Evolutionary conservation across 129 eudicot species (phyloP), one percentile per base, ranked within the genome.

Genomic region (Apium graveolens): DNA sequence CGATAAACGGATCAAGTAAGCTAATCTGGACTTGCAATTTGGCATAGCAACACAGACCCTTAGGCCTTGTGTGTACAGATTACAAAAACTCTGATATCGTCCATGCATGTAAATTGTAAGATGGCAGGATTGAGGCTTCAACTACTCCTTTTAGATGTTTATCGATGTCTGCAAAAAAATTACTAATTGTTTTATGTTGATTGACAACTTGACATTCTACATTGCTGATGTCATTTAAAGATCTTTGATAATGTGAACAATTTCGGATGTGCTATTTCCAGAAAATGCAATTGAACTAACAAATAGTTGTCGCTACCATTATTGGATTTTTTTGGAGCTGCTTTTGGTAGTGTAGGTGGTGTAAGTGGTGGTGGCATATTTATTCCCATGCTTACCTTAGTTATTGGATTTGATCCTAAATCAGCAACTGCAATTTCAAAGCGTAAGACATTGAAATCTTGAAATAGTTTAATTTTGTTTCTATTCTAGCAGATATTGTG

Each of bases 311-410:
- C 46, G 97, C 97, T 66, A 79, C 86, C 82, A 29, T 93, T 24
- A 89, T 44, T 83, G 97, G 96, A 84, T 93, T 91, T 84, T 84
- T 83, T 84, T 72, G 98, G 98, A 78, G 97, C 97, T 24, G 91
- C 97, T 74, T 93, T 91, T 86, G 98, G 98, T 73, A 93, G 98
- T 78, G 97, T 93, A 57, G 98, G 98, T 49, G 98, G 98, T 63
- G 96, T 93, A 74, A 97, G 98, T 11, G 98, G 97, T 32, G 97
- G 97, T 29, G 98, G 97, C 74, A 91, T 91, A 81, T 93, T 88
- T 62, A 93, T 93, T 43, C 97, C 98, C 44, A 91, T 93, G 98
- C 97, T 93, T 62, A 78, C 90, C 57, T 84, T 93, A 31, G 80
- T 93, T 41, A 84, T 93, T 71, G 98, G 98, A 7, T 93, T 93